Evolutionary conservation across 768 basidiomycete species (phyloP).

Genomic region (Hygrophorus pudorinus): DNA sequence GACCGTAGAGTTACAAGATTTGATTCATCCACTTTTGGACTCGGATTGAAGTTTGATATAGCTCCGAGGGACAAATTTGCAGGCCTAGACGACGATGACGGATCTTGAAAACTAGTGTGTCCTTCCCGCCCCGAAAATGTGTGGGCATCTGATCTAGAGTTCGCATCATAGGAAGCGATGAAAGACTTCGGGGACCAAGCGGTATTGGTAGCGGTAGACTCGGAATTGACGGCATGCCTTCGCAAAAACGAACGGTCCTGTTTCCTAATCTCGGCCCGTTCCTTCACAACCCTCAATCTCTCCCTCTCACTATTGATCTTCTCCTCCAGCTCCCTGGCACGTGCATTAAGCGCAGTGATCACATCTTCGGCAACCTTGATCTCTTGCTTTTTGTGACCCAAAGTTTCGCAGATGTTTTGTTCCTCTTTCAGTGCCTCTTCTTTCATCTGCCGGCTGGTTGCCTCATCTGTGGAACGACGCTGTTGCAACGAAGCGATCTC

Average conservation of each 20-base stretch:
- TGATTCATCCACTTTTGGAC: constrained; percentile 1
- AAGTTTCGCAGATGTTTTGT: constrained; percentile 38
- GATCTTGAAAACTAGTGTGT: background rate
- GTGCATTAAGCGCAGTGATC: constrained; percentile 47
- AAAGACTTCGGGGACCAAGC: background rate
- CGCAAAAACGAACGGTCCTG: constrained; percentile 29
- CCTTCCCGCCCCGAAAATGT: background rate
- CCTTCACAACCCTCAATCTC: constrained; percentile 45
- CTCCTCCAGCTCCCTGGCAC: constrained; percentile 68
- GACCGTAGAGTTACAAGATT: constrained; percentile 18
- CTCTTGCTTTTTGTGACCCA: constrained; percentile 52
- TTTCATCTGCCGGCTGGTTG: constrained; percentile 36
- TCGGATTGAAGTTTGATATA: constrained; percentile 16
- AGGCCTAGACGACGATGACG: constrained; percentile 16
- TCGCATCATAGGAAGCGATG: background rate
- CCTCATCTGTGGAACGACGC: constrained; percentile 45
- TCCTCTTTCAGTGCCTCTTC: constrained; percentile 39
- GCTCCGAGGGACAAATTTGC: constrained; percentile 21
- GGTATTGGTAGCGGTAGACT: constrained; percentile 8
- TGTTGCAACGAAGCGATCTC: constrained; percentile 50
- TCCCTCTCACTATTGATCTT: constrained; percentile 54
- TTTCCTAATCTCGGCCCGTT: constrained; percentile 42
- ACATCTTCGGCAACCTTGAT: constrained; percentile 59
- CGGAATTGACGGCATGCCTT: constrained; percentile 18
- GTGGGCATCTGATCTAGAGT: background rate